A percentile compares a stretch with the other conserved stretches of the same genome.
phyloP scores from a whole-genome alignment of 805 yeast species.

The Candida vaughaniae region DNA sequence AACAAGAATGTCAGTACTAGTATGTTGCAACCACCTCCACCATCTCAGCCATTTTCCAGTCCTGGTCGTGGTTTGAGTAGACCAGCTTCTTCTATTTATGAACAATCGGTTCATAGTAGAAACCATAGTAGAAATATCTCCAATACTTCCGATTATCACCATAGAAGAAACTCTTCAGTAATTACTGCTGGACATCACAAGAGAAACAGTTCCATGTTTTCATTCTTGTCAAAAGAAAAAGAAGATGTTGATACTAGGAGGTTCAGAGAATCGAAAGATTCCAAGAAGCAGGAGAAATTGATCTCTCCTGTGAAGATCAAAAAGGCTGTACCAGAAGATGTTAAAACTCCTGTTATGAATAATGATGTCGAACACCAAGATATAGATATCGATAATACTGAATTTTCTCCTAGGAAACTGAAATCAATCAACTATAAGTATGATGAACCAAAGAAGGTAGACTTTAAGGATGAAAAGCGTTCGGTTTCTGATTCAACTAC shows the following conservation, averaged over 20 bases:
- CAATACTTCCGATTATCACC: constrained; percentile 27
- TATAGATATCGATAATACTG: constrained; percentile 32
- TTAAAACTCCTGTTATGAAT: neutral
- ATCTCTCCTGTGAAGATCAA: constrained; percentile 26
- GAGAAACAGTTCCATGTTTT: constrained; percentile 60
- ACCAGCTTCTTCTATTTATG: constrained; percentile 54
- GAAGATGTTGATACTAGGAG: constrained; percentile 15
- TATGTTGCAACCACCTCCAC: constrained; percentile 3
- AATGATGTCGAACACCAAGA: constrained; percentile 5
- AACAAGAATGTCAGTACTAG: constrained; percentile 1
- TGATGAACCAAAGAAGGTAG: constrained; percentile 9
- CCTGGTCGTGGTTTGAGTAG: constrained; percentile 7
- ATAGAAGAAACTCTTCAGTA: constrained; percentile 28
- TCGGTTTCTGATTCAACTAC: constrained; percentile 37
- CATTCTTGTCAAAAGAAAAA: constrained; percentile 42
- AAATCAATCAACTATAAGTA: constrained; percentile 20
- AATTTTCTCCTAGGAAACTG: constrained; percentile 37
- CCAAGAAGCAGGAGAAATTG: constrained; percentile 14
- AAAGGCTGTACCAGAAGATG: constrained; percentile 8
- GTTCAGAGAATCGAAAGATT: constrained; percentile 1
- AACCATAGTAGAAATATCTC: constrained; percentile 46
- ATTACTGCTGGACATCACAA: constrained; percentile 40
- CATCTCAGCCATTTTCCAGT: neutral
- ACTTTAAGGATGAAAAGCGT: constrained; percentile 22
- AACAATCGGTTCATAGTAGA: constrained; percentile 30